These are phyloP conservation scores for Tirmania nivea DNA, from an alignment of 495 filamentous ascomycete species.

Conservation along the genomic window DNA sequence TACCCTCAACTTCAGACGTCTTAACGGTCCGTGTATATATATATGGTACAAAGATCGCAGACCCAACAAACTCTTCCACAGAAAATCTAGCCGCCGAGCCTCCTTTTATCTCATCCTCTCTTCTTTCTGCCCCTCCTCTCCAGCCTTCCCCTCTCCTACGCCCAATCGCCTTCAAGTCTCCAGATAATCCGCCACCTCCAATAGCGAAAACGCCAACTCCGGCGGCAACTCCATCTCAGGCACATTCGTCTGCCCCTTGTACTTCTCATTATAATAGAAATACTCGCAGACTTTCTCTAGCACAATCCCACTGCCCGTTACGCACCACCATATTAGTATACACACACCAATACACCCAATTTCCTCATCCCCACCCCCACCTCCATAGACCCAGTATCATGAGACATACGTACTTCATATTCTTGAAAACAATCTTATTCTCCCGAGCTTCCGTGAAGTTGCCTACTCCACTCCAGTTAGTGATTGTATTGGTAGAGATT, in stretches of 20 bases:
- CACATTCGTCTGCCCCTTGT: slow-evolving; percentile 52
- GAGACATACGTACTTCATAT: slow-evolving; percentile 11
- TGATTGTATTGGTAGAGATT: neutral
- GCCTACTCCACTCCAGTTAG: slow-evolving; percentile 4
- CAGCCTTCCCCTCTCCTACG: neutral
- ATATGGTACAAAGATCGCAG: too few relatives aligned
- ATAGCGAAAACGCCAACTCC: slow-evolving; percentile 54
- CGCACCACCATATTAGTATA: neutral
- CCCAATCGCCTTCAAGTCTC: slow-evolving; percentile 5
- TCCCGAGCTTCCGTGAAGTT: slow-evolving; percentile 17
- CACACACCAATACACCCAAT: too few relatives aligned
- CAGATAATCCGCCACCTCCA: slow-evolving; percentile 56
- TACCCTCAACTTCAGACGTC: too few relatives aligned
- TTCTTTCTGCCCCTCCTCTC: neutral
- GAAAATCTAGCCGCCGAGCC: too few relatives aligned
- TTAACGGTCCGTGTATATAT: too few relatives aligned
- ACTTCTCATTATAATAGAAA: slow-evolving; percentile 70
- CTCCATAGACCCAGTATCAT: neutral
- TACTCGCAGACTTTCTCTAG: slow-evolving; percentile 86
- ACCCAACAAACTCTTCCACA: too few relatives aligned
- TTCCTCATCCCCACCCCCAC: too few relatives aligned
- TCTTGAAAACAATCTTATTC: slow-evolving; percentile 19
- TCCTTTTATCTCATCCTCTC: neutral
- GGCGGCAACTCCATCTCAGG: slow-evolving; percentile 72
- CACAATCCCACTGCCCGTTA: slow-evolving; percentile 39